A percentile compares a stretch with the other conserved stretches of the same genome.
Conservation (phyloP, 2,329 filamentous ascomycete species). For the Apiospora sp. region DNA sequence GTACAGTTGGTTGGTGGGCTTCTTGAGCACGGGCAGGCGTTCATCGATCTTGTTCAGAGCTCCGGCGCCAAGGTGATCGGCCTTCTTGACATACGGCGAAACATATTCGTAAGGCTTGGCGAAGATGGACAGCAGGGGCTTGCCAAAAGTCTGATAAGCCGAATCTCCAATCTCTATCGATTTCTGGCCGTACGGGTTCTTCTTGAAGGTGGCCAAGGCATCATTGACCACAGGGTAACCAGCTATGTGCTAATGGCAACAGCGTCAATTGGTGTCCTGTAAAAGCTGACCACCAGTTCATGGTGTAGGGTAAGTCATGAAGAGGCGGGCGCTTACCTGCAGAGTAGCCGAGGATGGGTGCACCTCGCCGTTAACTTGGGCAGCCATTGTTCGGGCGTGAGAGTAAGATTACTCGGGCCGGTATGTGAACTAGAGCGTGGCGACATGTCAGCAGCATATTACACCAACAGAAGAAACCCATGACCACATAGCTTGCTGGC, state of each 20-base stretch:
- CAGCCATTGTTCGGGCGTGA: slow-evolving; percentile 36
- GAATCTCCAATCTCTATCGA: slow-evolving; percentile 79
- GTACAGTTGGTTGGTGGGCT: slow-evolving; percentile 76
- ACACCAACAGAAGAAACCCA: not conserved
- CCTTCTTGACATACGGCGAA: slow-evolving; percentile 83
- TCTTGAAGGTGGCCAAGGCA: slow-evolving; percentile 78
- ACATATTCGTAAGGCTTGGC: slow-evolving; percentile 82
- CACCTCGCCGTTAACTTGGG: slow-evolving; percentile 45
- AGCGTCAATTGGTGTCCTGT: not conserved
- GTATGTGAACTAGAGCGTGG: slow-evolving; percentile 9
- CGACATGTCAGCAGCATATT: slow-evolving; percentile 6
- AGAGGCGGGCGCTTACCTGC: slow-evolving; percentile 38
- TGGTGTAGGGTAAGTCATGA: not conserved
- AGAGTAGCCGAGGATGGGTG: slow-evolving; percentile 43
- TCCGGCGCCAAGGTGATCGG: slow-evolving; percentile 78
- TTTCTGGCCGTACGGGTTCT: slow-evolving; percentile 83
- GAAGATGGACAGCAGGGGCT: slow-evolving; percentile 81
- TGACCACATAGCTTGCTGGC: not conserved
- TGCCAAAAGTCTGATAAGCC: slow-evolving; percentile 78
- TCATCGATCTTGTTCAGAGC: slow-evolving; percentile 75
- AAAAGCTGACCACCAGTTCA: not conserved
- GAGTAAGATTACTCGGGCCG: slow-evolving; percentile 19
- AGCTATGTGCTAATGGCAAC: slow-evolving; percentile 73
- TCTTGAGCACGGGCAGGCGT: slow-evolving; percentile 76
- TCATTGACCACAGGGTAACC: slow-evolving; percentile 87